phyloP scores from a whole-genome alignment of 768 basidiomycete genomes.

The Pleurotus tuber-regium region DNA sequence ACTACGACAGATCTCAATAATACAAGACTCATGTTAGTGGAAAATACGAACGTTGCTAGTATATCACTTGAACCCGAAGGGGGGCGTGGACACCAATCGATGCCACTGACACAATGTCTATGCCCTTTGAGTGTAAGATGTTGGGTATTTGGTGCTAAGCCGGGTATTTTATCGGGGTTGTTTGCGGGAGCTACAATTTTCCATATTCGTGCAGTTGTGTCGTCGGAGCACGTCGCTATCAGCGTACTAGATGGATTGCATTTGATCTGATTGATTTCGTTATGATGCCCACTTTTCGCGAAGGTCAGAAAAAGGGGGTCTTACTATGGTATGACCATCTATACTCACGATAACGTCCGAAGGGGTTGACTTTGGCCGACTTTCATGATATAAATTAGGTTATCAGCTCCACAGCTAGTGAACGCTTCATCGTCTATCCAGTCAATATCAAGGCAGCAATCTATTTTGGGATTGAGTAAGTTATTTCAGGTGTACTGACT shows the following conservation, averaged over 20 bases:
- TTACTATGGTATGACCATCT: no score
- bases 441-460: conserved; percentile 78
- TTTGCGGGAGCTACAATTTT: conserved; percentile 46
- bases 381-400: conserved; percentile 57
- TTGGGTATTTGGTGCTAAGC: conserved; percentile 33
- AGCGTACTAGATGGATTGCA: conserved; percentile 63
- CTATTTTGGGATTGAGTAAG: conserved; percentile 28
- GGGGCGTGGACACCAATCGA: conserved; percentile 66
- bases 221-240: conserved; percentile 81
- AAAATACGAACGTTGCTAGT: conserved; percentile 61
- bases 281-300: conserved; percentile 72
- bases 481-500: neutral
- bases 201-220: conserved; percentile 78
- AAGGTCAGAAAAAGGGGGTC: no score
- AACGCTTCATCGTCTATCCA: conserved; percentile 75
- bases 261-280: conserved; percentile 79
- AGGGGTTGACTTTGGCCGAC: conserved; percentile 52
- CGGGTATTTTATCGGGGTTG: conserved; percentile 39
- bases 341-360: conserved; percentile 58
- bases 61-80: conserved; percentile 53
- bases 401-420: conserved; percentile 73
- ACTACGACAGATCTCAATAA: conserved; percentile 31
- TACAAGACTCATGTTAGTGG: conserved; percentile 5
- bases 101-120: conserved; percentile 56
- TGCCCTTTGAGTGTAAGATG: conserved; percentile 60